phyloP scores from a whole-genome alignment of 2,329 filamentous ascomycete genomes.

The Ophiostoma pallidulum region DNA sequence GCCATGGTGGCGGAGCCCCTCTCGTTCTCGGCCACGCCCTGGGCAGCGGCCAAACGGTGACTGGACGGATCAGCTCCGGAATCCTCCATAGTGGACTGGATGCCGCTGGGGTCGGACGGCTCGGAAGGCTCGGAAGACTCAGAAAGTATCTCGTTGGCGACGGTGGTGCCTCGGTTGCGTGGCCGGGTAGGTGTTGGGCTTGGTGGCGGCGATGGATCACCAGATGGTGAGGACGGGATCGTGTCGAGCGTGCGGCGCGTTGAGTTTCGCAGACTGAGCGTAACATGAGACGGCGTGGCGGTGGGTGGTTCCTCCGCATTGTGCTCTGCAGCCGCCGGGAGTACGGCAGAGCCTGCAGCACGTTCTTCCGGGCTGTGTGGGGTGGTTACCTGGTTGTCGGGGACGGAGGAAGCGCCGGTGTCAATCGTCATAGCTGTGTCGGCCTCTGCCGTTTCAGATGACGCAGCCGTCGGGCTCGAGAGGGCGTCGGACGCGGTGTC shows the following conservation, averaged over 20 bases:
- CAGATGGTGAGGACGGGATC: conserved; percentile 31
- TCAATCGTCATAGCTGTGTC: conserved; percentile 1
- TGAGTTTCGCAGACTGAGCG: conserved; percentile 47
- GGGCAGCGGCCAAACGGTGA: conserved; percentile 21
- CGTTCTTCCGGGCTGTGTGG: neutral
- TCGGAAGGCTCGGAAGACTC: too few species aligned
- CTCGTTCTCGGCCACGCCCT: neutral
- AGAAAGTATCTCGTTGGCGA: too few species aligned
- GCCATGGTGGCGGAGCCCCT: too few species aligned
- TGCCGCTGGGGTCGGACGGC: conserved; percentile 34
- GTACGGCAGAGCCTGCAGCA: too few species aligned
- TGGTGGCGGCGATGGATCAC: conserved; percentile 28
- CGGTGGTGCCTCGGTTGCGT: conserved; percentile 2
- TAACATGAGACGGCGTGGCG: conserved; percentile 29
- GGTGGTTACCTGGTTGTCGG: too few species aligned
- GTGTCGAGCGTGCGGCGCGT: conserved; percentile 29
- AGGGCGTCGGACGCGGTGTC: neutral
- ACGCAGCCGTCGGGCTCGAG: neutral
- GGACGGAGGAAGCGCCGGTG: neutral
- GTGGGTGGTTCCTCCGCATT: neutral
- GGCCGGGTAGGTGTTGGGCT: conserved; percentile 9
- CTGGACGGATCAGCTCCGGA: conserved; percentile 18
- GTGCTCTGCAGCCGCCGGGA: neutral
- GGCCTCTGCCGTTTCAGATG: neutral
- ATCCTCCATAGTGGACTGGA: neutral